A percentile compares a stretch with the other conserved stretches of the same genome.
Evolutionary conservation across 2,329 filamentous ascomycete species (phyloP).

Genomic region (Apiospora rasikravindrae): DNA sequence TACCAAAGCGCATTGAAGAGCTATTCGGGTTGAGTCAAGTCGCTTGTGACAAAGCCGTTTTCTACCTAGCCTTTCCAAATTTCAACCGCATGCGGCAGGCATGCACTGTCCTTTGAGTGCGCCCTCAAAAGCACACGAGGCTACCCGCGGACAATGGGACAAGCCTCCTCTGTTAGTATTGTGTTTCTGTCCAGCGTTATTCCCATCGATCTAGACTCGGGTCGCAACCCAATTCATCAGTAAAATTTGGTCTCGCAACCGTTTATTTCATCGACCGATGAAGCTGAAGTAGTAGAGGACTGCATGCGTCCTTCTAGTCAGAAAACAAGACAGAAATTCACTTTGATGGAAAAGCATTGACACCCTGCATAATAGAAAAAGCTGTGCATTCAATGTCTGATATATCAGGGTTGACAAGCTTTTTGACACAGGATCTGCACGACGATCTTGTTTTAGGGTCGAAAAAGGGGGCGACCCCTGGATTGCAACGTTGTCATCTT

Average conservation of each 20-base stretch:
- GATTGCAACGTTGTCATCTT: not conserved
- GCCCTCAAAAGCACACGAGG: not conserved
- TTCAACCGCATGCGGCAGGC: not conserved
- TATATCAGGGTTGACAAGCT: not conserved
- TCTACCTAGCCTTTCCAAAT: not conserved
- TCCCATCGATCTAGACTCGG: not conserved
- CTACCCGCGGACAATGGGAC: not conserved
- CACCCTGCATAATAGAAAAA: too few relatives aligned
- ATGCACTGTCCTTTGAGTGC: not conserved
- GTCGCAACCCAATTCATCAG: not conserved
- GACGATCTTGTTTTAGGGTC: not conserved
- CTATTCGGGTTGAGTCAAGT: not conserved
- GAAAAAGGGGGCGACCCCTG: not conserved
- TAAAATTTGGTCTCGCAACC: not conserved
- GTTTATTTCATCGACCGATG: not conserved
- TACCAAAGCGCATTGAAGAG: not conserved
- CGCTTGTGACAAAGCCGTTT: not conserved
- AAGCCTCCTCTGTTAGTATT: not conserved
- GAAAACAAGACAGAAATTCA: not conserved
- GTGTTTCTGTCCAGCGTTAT: not conserved
- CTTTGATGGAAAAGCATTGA: not conserved
- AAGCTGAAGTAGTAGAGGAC: not conserved
- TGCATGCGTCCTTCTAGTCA: not conserved
- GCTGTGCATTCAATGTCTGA: not conserved
- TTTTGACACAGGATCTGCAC: slow-evolving; percentile 9